Percentiles rank a stretch among this genome's conserved stretches.
phyloP scores from a whole-genome alignment of 345 rosid genomes.

The Noccaea caerulescens region DNA sequence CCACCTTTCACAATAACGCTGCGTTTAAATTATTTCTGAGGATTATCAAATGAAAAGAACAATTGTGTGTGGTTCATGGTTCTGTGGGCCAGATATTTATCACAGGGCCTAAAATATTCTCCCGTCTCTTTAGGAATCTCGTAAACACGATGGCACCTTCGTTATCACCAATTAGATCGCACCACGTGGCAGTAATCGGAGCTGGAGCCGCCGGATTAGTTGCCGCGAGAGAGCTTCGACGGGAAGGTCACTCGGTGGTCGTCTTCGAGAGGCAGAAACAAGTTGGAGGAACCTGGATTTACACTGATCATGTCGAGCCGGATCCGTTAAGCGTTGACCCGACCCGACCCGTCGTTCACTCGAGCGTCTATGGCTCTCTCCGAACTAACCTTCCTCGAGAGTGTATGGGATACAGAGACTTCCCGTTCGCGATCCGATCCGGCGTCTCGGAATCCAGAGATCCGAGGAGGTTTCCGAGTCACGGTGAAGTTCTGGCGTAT shows the following conservation, averaged over 20 bases:
- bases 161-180: constrained; percentile 42
- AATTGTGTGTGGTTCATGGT: constrained; percentile 24
- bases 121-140: constrained; percentile 15
- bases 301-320: constrained; percentile 58
- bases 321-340: constrained; percentile 76
- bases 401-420: constrained; percentile 78
- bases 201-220: constrained; percentile 89
- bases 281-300: constrained; percentile 84
- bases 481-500: constrained; percentile 68
- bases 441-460: constrained; percentile 48
- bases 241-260: constrained; percentile 78
- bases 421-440: constrained; percentile 55
- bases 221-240: constrained; percentile 73
- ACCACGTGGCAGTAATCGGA: constrained; percentile 80
- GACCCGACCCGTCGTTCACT: constrained; percentile 55
- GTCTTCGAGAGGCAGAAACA: constrained; percentile 69
- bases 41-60: not conserved
- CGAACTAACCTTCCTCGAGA: constrained; percentile 92
- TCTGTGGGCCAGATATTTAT: constrained; percentile 23
- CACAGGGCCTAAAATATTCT: constrained; percentile 4
- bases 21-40: not conserved
- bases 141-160: constrained; percentile 43
- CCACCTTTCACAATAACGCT: not conserved
- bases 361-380: constrained; percentile 79
- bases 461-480: constrained; percentile 76